Evolutionary conservation across 2,329 filamentous ascomycete species (phyloP), one percentile per base, ranked within the genome.

Genomic region (Penicillium sp.): DNA sequence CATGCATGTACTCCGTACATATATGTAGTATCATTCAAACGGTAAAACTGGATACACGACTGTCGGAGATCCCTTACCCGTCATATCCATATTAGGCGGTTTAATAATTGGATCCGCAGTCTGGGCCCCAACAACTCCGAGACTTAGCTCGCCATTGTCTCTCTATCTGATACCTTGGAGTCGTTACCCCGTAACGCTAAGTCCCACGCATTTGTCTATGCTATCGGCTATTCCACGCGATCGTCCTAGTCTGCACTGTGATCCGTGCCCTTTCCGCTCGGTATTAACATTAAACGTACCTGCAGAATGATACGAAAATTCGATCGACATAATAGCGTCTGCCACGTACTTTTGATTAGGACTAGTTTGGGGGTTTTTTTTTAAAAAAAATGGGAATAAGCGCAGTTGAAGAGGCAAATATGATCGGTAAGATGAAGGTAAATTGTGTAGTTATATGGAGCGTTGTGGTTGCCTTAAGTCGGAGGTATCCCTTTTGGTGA

Each of bases 51-150:
- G 56, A 62, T 62, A 62, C 57, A 55, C 43, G 50, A 48, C n/a
- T 9, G 42, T 39, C 57, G 62, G 58, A 61, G 61, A 66, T 66
- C 58, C 61, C 52, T 60, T 57, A 44, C 57, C 61, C 55, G 60
- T 45, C 42, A 63, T 63, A 44, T 60, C 51, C 59, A 55, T 55
- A 50, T 33, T 33, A 33, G 5, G 52, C 47, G 25, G 21, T 9
- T 33, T 33, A 33, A 2, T 45, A 45, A 45, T 47, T 33, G 29
- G 44, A 10, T 48, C 29, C 29, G 12, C 29, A 61, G 61, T 47
- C 49, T 53, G 49, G 47, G 51, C 57, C 42, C 44, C 47, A 41
- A 55, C 57, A 51, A 51, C 44, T 33, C 39, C 52, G 54, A 61
- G 55, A 58, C 55, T 59, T 59, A 62, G 60, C 53, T 48, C 38